phyloP scores from a whole-genome alignment of 2,329 filamentous ascomycete species.

The Aspergillus sojae region DNA sequence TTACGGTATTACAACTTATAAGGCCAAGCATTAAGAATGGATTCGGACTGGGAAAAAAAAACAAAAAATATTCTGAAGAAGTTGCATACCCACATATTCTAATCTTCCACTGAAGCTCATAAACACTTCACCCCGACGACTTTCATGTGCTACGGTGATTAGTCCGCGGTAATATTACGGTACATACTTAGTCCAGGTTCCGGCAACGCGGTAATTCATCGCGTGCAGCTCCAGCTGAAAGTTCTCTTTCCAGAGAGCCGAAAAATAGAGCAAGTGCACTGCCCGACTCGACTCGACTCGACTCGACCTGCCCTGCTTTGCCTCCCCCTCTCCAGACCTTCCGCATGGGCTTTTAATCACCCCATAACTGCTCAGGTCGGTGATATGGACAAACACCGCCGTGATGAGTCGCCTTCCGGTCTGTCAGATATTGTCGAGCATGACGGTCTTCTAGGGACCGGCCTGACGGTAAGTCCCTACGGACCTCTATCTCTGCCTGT shows the following conservation, averaged over 20 bases:
- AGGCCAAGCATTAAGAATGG: background rate
- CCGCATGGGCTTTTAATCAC: conserved; percentile 33
- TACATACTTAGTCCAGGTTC: background rate
- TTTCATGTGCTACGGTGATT: background rate
- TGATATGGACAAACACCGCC: conserved; percentile 49
- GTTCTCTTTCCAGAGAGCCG: conserved; percentile 1
- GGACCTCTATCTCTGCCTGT: background rate
- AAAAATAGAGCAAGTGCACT: background rate
- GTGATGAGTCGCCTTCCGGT: conserved; percentile 49
- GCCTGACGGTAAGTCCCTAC: conserved; percentile 46
- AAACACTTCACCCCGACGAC: background rate
- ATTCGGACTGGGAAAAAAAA: background rate
- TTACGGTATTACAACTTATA: background rate
- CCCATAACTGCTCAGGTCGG: conserved; percentile 23
- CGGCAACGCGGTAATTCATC: conserved; percentile 33
- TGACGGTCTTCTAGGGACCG: conserved; percentile 50
- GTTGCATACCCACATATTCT: background rate
- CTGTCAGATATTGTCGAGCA: conserved; percentile 46
- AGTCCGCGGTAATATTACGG: conserved; percentile 7
- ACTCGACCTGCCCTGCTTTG: conserved; percentile 3
- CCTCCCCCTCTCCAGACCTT: conserved; percentile 19
- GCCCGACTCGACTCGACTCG: conserved; percentile 18
- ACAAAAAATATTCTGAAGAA: background rate
- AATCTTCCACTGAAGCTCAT: background rate
- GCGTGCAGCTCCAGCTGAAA: conserved; percentile 24